These are phyloP conservation scores for Phytophthora capsici DNA, from an alignment of 352 stramenopile species.

Conservation along the genomic window DNA sequence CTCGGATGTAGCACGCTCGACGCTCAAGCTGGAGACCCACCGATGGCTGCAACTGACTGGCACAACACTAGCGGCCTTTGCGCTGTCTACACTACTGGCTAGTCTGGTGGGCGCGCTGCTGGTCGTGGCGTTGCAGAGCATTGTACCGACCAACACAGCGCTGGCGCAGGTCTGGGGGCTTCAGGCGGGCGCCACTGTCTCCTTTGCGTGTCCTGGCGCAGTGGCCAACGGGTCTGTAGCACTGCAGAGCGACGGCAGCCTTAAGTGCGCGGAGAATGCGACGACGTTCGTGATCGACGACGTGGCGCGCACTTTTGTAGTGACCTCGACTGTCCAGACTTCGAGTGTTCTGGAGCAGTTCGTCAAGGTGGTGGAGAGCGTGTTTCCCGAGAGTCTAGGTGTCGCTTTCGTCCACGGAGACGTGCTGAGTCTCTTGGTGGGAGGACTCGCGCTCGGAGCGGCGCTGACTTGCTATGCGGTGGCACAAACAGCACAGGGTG, in stretches of 20 bases:
- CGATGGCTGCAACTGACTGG: slow-evolving; percentile 22
- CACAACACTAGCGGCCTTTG: slow-evolving; percentile 38
- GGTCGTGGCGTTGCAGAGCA: slow-evolving; percentile 40
- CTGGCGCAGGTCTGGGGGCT: slow-evolving; percentile 32
- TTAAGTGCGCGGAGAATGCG: slow-evolving; percentile 44
- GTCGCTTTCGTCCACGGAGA: slow-evolving; percentile 38
- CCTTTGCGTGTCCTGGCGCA: slow-evolving; percentile 29
- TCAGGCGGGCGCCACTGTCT: slow-evolving; percentile 19
- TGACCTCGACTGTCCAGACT: slow-evolving; percentile 18
- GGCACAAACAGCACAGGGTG: neutral
- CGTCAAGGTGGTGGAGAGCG: slow-evolving; percentile 31
- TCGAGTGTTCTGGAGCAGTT: slow-evolving; percentile 39
- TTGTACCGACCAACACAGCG: slow-evolving; percentile 33
- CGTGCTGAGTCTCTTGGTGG: slow-evolving; percentile 45
- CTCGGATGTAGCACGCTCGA: slow-evolving; percentile 8
- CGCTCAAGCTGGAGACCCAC: no score
- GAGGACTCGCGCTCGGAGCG: slow-evolving; percentile 37
- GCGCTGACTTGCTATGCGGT: slow-evolving; percentile 35
- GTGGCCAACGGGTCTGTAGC: slow-evolving; percentile 35
- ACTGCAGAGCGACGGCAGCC: slow-evolving; percentile 43
- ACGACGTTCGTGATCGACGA: slow-evolving; percentile 63
- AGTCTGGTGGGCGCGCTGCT: slow-evolving; percentile 59
- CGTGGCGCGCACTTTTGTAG: slow-evolving; percentile 40
- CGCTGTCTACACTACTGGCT: slow-evolving; percentile 45
- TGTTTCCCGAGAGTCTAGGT: slow-evolving; percentile 42